Percentiles rank a stretch among this genome's conserved stretches.
Conservation (phyloP, 2,329 filamentous ascomycete species). For the Alternaria sp. region DNA sequence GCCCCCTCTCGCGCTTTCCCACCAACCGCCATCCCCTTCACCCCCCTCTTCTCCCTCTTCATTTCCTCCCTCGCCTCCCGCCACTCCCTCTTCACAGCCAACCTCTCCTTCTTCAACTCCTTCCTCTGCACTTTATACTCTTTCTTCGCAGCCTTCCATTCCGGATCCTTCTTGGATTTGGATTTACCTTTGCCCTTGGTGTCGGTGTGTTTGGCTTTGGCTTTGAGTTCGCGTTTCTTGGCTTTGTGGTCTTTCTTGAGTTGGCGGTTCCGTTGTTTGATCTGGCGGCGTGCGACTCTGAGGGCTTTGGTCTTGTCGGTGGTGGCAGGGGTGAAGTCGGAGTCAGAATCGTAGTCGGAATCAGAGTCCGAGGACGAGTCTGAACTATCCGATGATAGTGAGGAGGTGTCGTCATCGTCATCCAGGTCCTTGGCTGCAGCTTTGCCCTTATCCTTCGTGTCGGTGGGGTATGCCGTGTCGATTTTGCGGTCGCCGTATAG, state of each 20-base stretch:
- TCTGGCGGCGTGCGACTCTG: conserved; percentile 18
- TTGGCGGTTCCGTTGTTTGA: conserved; percentile 18
- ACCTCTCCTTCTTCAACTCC: conserved; percentile 23
- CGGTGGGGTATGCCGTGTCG: background rate
- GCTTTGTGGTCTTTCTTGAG: conserved; percentile 23
- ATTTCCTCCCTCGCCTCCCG: conserved; percentile 18
- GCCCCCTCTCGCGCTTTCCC: background rate
- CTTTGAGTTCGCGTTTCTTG: conserved; percentile 29
- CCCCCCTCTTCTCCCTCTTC: conserved; percentile 6
- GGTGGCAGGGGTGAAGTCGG: background rate
- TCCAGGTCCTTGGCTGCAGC: conserved; percentile 7
- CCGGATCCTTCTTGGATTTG: conserved; percentile 27
- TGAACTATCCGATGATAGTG: conserved; percentile 32
- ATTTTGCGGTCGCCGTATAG: conserved; percentile 13
- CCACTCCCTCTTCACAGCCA: conserved; percentile 24
- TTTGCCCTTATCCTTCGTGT: conserved; percentile 4
- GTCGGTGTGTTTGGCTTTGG: conserved; percentile 15
- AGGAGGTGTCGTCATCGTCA: conserved; percentile 28
- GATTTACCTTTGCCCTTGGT: conserved; percentile 22
- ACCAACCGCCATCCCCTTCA: background rate
- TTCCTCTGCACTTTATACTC: conserved; percentile 31
- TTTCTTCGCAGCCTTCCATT: conserved; percentile 31
- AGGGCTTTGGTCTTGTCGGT: background rate
- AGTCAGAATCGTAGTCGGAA: conserved; percentile 17
- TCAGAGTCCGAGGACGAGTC: conserved; percentile 23